phyloP scores from a whole-genome alignment of 129 eudicot genomes.

The Saposhnikovia divaricata region DNA sequence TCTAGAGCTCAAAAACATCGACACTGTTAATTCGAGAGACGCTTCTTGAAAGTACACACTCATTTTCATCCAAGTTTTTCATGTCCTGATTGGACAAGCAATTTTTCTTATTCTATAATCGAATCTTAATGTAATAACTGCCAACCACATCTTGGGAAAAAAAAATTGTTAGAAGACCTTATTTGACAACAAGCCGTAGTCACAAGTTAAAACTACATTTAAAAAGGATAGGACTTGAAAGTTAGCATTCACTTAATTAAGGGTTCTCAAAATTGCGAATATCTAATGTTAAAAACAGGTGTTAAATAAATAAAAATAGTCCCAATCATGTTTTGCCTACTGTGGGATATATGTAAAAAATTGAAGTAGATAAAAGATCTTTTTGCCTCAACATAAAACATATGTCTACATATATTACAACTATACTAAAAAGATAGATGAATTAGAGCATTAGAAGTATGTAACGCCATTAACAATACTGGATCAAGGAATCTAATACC shows the following conservation, averaged over 20 bases:
- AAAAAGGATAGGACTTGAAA: neutral
- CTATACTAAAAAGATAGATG: neutral
- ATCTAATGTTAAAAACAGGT: neutral
- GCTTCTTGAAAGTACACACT: slow-evolving; percentile 58
- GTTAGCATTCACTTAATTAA: neutral
- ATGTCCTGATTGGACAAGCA: slow-evolving; percentile 47
- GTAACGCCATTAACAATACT: neutral
- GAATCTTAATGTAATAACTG: neutral
- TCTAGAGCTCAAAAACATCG: slow-evolving; percentile 11
- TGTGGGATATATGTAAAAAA: neutral
- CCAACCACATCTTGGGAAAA: neutral
- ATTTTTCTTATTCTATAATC: neutral
- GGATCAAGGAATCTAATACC: slow-evolving; percentile 29
- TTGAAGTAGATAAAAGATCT: neutral
- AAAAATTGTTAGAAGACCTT: neutral
- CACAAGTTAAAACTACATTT: neutral
- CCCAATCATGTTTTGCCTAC: neutral
- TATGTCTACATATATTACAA: neutral
- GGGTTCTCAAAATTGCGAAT: neutral
- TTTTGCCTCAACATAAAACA: neutral
- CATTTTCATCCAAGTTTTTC: slow-evolving; percentile 74
- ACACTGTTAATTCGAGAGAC: slow-evolving; percentile 69
- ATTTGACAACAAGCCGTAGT: neutral
- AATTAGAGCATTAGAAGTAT: neutral
- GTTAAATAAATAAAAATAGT: neutral